Evolutionary conservation across 495 filamentous ascomycete species (phyloP), one percentile per base, ranked within the genome.

Genomic region (Amorphotheca resinae): DNA sequence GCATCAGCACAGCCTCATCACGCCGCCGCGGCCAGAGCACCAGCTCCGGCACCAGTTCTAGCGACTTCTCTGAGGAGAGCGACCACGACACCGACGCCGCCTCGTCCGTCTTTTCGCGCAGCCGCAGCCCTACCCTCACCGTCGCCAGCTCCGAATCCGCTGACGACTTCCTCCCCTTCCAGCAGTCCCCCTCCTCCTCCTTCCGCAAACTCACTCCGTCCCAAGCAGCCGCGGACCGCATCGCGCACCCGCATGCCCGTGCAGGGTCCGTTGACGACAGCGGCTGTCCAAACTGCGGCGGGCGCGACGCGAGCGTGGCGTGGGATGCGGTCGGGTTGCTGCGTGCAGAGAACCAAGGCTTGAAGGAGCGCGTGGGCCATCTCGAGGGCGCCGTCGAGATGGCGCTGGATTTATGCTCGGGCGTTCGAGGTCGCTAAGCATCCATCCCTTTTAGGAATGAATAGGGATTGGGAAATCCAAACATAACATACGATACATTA

Each of bases 251-350:
- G 4, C 4, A 6, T 5, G 14, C 9, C 4, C 4, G 5, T 4
- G 4, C 9, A 6, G 21, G 17, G 22, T 23, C 18, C 4, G 22
- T 17, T 2, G 45, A 38, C 7, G 25, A 48, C 22, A 57, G 62
- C 8, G 68, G 66, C 38, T 84, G 79, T 33, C 46, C 39, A 15
- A 82, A 76, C 44, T 83, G 79, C 54, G 56, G 73, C 53, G 74
- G 82, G 2, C 64, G 72, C 46, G 67, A 76, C 31, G 63, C 73
- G 28, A 76, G 76, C 21, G 70, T 84, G 43, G 80, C 79, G 9
- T 81, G 82, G 83, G 68, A 77, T 47, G 75, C 83, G 9, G 71
- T 85, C 22, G 70, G 77, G 3, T 48, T 84, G 33, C 58, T 89
- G 44, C 70, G 80, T 44, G 77, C 79, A 30, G 83, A 89, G 63